These are phyloP conservation scores for Exsudoporus frostii DNA, from an alignment of 768 basidiomycete genomes.

Conservation along the genomic window DNA sequence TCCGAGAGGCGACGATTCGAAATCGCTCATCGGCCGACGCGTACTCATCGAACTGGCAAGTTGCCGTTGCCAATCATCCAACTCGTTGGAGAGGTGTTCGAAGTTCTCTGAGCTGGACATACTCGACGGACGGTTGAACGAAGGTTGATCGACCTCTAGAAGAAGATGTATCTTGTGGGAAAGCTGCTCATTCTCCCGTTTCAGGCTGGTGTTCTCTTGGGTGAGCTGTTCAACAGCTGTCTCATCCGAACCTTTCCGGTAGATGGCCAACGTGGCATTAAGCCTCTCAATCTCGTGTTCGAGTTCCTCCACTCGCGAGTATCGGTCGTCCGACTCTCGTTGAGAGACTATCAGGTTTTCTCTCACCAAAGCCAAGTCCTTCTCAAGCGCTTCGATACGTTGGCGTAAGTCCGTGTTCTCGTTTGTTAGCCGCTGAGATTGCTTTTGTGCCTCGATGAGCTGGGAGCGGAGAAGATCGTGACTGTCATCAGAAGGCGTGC, in stretches of 20 bases:
- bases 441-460: slow-evolving; percentile 74
- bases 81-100: slow-evolving; percentile 73
- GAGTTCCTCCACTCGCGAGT: slow-evolving; percentile 73
- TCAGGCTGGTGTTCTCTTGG: slow-evolving; percentile 74
- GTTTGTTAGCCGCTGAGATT: slow-evolving; percentile 61
- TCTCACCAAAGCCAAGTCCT: slow-evolving; percentile 67
- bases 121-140: slow-evolving; percentile 67
- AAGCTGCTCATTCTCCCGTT: slow-evolving; percentile 83
- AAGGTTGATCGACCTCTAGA: slow-evolving; percentile 80
- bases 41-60: slow-evolving; percentile 76
- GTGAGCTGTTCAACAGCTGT: slow-evolving; percentile 77
- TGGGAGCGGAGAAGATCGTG: slow-evolving; percentile 65
- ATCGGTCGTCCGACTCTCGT: slow-evolving; percentile 76
- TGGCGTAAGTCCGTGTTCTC: slow-evolving; percentile 77
- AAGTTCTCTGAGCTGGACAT: slow-evolving; percentile 85
- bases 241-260: slow-evolving; percentile 75
- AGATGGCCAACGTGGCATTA: slow-evolving; percentile 66
- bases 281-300: slow-evolving; percentile 78
- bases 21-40: slow-evolving; percentile 69
- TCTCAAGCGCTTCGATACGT: slow-evolving; percentile 71
- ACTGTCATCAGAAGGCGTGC: slow-evolving; percentile 75
- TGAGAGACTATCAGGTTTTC: slow-evolving; percentile 70
- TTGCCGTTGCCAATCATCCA: slow-evolving; percentile 86
- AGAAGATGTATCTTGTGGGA: slow-evolving; percentile 90
- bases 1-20: slow-evolving; percentile 54